Evolutionary conservation across 2,329 filamentous ascomycete genomes (phyloP), one percentile per base, ranked within the genome.

Genomic region (Mycosphaerelloides madeirae): DNA sequence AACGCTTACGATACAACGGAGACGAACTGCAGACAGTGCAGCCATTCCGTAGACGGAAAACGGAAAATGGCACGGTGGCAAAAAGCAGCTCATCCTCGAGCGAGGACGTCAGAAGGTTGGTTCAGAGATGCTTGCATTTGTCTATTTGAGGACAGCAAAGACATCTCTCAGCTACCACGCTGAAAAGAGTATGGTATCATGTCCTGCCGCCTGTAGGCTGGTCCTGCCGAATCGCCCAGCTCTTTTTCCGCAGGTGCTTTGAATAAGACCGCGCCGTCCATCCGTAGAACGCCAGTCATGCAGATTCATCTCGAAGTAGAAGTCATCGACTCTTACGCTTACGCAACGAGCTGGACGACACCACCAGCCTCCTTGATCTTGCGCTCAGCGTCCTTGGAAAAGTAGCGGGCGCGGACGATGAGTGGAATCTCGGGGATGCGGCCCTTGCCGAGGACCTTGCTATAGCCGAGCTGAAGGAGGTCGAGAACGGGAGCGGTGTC

Each of bases 281-380:
- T 38, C 38, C 38, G 18, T 54, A 31, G 37, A 44, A 47, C 41
- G 44, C 46, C 46, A 29, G 38, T 46, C 48, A 47, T 52, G 46
- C 42, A 53, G 34, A 25, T 35, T 47, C 39, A 28, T 43, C 38
- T 42, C 19, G 36, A 19, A 31, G 15, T 3, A 33, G 11, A 38
- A n/a, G 15, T 36, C 44, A n/a, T 14, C 6, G 37, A 43, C 36
- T 45, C 15, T 40, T 16, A 29, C 62, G 60, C 66, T 79, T 85
- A 96, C 76, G 89, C 90, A 68, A 96, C 87, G 71, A 96, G 81
- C 81, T 96, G 88, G 66, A 95, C 79, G 67, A 95, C 87, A 75
- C 91, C 91, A 73, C 93, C 93, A 66, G 90, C 91, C 74, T 93
- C 88, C 72, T 87, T 95, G 76, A 98, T 96, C 86, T 98, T 98